Evolutionary conservation across 139 green algal species (phyloP), one percentile per base, ranked within the genome.

Genomic region (Picochlorum sp.): DNA sequence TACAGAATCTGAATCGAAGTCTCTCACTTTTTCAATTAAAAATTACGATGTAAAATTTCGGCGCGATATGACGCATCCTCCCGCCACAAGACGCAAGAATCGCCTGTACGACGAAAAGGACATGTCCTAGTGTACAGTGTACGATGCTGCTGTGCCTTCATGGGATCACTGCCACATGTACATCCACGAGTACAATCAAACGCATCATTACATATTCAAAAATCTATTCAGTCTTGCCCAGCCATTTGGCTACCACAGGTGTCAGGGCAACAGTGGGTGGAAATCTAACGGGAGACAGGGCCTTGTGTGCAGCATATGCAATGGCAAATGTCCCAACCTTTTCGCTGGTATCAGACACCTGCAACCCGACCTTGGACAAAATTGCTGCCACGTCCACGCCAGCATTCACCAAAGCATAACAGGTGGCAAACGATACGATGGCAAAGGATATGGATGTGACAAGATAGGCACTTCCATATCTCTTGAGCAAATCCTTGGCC

Each of bases 261-360:
- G 94, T 99, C n/a, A 99, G 72, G 0, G 92, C 92, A 6, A 99
- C 94, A 0, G 94, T 98, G 14, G 94, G 94, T 1, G 94, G 94
- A 74, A 99, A 99, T 18, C 94, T 79, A 41, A 99, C 88, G 4
- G 94, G 94, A 10, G 90, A 97, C n/a, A 92, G 69, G 7, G 94
- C 94, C 77, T 99, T 99, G 80, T 99, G 94, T 4, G 94, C 94
- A 1, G 94, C 94, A 60, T 99, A 99, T 0, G 94, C 94, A 23
- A 99, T 87, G 1, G 94, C 94, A 56, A 95, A 80, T 0, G 92
- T 98, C 58, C 94, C 91, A 3, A 96, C 89, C 47, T 73, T 83
- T 74, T 95, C 86, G 47, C 66, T 85, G 0, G 86, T 92, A 9
- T 68, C 78, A 6, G 73, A 70, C 1, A 96, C 78, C 67, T 97